These are phyloP conservation scores for Sporisorium iseilematis-ciliati DNA, from an alignment of 1,284 basidiomycete species.

Conservation along the genomic window DNA sequence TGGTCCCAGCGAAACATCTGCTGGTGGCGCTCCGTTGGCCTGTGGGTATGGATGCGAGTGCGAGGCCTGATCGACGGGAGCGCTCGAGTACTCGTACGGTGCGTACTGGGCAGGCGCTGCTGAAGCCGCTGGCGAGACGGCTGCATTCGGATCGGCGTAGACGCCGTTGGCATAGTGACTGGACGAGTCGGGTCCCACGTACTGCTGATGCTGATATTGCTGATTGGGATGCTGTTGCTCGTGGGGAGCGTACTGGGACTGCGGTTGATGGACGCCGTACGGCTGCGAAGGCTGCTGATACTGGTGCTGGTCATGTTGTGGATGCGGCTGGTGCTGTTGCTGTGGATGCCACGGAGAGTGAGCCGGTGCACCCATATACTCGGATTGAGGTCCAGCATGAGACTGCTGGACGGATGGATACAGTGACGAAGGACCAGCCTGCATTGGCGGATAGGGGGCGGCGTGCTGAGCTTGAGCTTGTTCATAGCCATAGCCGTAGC, in stretches of 20 bases:
- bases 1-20: constrained; percentile 1
- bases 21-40: constrained; percentile 9
- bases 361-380: constrained; percentile 10
- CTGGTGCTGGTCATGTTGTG: constrained; percentile 16
- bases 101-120: constrained; percentile 16
- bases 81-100: constrained; percentile 17
- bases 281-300: constrained; percentile 12
- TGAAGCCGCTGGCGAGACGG: constrained; percentile 5
- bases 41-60: constrained; percentile 4
- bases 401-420: constrained; percentile 26
- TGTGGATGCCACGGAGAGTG: constrained; percentile 25
- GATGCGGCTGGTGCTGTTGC: constrained; percentile 14
- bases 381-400: neutral
- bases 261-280: neutral
- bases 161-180: constrained; percentile 17
- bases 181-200: neutral
- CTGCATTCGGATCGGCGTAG: constrained; percentile 20
- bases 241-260: constrained; percentile 7
- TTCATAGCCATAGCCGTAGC: constrained; percentile 30
- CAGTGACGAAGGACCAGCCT: constrained; percentile 17
- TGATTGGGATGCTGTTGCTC: constrained; percentile 4
- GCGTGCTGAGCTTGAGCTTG: constrained; percentile 7
- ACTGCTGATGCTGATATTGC: constrained; percentile 19
- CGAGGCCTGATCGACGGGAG: constrained; percentile 1
- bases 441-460: neutral